Percentiles rank a stretch among this genome's conserved stretches.
Conservation (phyloP, 73 alveolate genomes). For the Diophrys appendiculata region DNA sequence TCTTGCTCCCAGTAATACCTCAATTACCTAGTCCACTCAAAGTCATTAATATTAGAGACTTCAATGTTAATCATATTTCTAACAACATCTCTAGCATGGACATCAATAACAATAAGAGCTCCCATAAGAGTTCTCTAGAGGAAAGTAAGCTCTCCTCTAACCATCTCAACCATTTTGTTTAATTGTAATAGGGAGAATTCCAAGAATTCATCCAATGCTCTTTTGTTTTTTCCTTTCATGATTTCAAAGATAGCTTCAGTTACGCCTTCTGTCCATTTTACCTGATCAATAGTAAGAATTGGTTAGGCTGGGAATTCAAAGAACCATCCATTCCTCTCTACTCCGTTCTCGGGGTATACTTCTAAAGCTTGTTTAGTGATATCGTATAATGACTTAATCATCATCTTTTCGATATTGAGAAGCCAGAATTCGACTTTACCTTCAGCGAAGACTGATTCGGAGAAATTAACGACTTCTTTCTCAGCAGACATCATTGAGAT, state of each 20-base stretch:
- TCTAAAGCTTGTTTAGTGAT: conserved; percentile 83
- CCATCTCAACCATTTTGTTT: conserved; percentile 88
- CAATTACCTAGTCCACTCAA: conserved; percentile 95
- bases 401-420: conserved; percentile 91
- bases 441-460: conserved; percentile 91
- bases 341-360: conserved; percentile 91
- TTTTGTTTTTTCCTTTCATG: conserved; percentile 85
- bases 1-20: conserved; percentile 96
- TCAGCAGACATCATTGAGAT: conserved; percentile 94
- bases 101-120: conserved; percentile 97
- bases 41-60: conserved; percentile 86
- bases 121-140: conserved; percentile 95
- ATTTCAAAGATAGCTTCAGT: conserved; percentile 89
- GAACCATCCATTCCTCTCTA: conserved; percentile 95
- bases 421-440: conserved; percentile 99
- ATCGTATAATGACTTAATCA: conserved; percentile 95
- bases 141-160: conserved; percentile 88
- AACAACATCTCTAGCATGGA: conserved; percentile 99
- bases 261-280: conserved; percentile 97
- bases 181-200: conserved; percentile 75
- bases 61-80: conserved; percentile 80
- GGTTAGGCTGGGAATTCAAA: conserved; percentile 96
- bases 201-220: conserved; percentile 89
- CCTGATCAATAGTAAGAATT: conserved; percentile 93
- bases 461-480: conserved; percentile 89